A percentile compares a stretch with the other conserved stretches of the same genome.
These are phyloP conservation scores for Vinca minor DNA, from an alignment of 257 asterid species.

Conservation along the genomic window DNA sequence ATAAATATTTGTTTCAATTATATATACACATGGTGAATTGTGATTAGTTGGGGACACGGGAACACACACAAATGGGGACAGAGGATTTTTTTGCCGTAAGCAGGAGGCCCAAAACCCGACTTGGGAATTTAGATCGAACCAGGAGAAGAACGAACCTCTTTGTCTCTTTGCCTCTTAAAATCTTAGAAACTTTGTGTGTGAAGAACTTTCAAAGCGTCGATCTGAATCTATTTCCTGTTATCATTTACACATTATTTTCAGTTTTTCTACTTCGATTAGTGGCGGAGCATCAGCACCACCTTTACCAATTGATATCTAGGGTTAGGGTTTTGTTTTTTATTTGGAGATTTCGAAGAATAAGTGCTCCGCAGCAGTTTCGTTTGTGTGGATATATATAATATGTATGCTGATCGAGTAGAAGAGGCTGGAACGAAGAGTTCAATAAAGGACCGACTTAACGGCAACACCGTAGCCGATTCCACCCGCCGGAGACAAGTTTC, in stretches of 20 bases:
- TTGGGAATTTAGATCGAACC: too few species aligned
- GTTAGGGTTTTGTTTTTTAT: slow-evolving; percentile 24
- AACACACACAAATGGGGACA: too few species aligned
- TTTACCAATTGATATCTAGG: slow-evolving; percentile 41
- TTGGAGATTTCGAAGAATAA: slow-evolving; percentile 1
- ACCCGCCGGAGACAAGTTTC: slow-evolving; percentile 47
- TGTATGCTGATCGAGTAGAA: slow-evolving; percentile 87
- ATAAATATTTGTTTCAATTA: too few species aligned
- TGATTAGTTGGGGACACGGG: too few species aligned
- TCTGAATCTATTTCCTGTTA: background rate
- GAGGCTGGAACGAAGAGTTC: slow-evolving; percentile 58
- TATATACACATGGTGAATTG: too few species aligned
- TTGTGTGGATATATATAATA: slow-evolving; percentile 18
- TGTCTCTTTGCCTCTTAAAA: too few species aligned
- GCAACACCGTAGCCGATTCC: slow-evolving; percentile 33
- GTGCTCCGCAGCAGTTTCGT: slow-evolving; percentile 12
- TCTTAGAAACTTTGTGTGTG: too few species aligned
- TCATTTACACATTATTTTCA: background rate
- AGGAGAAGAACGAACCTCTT: too few species aligned
- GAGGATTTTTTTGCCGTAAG: too few species aligned
- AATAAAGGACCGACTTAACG: slow-evolving; percentile 68
- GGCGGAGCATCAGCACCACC: slow-evolving; percentile 1
- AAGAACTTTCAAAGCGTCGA: too few species aligned
- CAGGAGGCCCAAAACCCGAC: too few species aligned
- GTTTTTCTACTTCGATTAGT: background rate